Percentiles rank a stretch among this genome's conserved stretches.
These are phyloP conservation scores for Eimeria nieschulzi DNA, from an alignment of 169 alveolate species.

Conservation along the genomic window DNA sequence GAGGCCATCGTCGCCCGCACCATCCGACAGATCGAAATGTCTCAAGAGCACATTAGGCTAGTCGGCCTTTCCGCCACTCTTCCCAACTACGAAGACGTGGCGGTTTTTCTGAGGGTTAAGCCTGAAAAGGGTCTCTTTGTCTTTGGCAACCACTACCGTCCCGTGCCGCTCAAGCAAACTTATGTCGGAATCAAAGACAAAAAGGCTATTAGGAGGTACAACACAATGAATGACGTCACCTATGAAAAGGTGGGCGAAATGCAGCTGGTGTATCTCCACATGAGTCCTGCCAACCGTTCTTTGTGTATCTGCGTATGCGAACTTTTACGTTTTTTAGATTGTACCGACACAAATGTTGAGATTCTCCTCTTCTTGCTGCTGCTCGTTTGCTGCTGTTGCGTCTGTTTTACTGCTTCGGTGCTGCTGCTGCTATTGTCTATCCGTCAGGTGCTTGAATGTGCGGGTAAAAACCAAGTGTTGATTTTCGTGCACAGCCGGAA, in stretches of 20 bases:
- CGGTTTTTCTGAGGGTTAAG: slow-evolving; percentile 95
- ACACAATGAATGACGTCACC: slow-evolving; percentile 95
- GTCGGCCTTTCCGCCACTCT: slow-evolving; percentile 99
- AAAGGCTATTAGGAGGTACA: slow-evolving; percentile 95
- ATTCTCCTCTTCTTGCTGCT: background rate
- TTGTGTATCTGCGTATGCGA: background rate
- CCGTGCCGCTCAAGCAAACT: slow-evolving; percentile 97
- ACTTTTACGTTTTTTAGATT: background rate
- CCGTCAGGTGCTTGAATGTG: slow-evolving; percentile 85
- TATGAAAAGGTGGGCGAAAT: slow-evolving; percentile 91
- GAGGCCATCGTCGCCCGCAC: slow-evolving; percentile 99
- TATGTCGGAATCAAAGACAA: slow-evolving; percentile 98
- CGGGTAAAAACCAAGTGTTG: slow-evolving; percentile 93
- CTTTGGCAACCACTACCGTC: slow-evolving; percentile 97
- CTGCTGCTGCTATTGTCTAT: background rate
- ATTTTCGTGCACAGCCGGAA: slow-evolving; percentile 99
- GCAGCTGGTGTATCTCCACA: too few relatives aligned
- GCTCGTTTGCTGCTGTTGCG: background rate
- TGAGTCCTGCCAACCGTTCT: background rate
- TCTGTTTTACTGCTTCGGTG: background rate
- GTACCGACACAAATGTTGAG: too few relatives aligned
- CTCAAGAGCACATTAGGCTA: slow-evolving; percentile 89
- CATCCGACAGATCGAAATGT: slow-evolving; percentile 90
- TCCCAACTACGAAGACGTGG: slow-evolving; percentile 99
- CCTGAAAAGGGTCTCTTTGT: slow-evolving; percentile 93